Conservation (phyloP, 2,329 filamentous ascomycete species). For the Venturia aucupariae region DNA sequence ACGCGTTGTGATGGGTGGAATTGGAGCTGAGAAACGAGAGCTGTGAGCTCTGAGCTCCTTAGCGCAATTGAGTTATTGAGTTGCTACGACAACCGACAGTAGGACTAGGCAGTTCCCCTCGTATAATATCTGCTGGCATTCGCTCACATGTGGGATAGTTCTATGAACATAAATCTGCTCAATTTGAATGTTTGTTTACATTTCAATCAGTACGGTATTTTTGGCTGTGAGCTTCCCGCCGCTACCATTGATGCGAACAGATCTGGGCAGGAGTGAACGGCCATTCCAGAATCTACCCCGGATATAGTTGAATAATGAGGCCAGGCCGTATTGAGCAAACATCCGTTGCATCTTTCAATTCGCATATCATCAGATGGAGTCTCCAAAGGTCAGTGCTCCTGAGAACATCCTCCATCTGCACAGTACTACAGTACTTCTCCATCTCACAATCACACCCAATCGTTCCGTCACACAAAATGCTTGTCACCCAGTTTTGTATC, state of each 20-base stretch:
- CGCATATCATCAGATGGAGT: too few species aligned
- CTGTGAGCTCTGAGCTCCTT: neutral
- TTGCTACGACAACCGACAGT: constrained; percentile 10
- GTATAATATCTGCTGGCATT: neutral
- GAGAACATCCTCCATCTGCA: too few species aligned
- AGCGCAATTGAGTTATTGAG: constrained; percentile 4
- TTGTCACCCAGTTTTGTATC: too few species aligned
- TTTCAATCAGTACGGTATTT: neutral
- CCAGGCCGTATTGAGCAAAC: too few species aligned
- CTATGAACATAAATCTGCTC: neutral
- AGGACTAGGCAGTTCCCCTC: neutral
- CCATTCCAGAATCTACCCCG: neutral
- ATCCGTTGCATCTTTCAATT: too few species aligned
- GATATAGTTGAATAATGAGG: neutral
- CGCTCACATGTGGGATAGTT: neutral
- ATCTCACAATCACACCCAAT: too few species aligned
- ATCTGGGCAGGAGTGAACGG: neutral
- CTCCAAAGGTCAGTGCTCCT: too few species aligned
- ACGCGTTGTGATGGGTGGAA: constrained; percentile 9
- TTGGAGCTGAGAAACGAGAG: neutral
- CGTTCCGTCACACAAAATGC: too few species aligned
- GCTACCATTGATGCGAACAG: neutral
- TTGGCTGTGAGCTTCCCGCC: neutral
- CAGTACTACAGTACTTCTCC: too few species aligned
- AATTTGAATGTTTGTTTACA: constrained; percentile 2